phyloP scores from a whole-genome alignment of 73 alveolate genomes.

The Paramecium sexaurelia region DNA sequence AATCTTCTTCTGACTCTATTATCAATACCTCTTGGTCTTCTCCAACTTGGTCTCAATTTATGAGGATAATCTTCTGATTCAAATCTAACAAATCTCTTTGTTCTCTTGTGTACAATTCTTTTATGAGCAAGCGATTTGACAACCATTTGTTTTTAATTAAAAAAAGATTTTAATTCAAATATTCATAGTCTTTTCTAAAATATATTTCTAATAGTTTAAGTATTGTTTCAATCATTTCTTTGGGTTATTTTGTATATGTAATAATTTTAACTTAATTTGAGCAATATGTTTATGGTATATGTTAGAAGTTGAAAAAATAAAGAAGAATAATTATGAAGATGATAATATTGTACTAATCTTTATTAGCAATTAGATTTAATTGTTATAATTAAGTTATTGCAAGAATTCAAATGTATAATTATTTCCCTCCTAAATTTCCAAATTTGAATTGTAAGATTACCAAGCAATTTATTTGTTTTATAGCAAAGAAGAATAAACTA shows the following conservation, averaged over 20 bases:
- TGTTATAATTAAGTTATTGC: no score
- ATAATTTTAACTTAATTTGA: no score
- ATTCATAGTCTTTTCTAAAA: neutral
- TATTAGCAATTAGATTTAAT: no score
- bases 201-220: neutral
- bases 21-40: conserved; percentile 99
- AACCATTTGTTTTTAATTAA: conserved; percentile 53
- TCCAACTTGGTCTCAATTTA: conserved; percentile 88
- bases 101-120: conserved; percentile 62
- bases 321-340: no score
- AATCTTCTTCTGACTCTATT: conserved; percentile 97
- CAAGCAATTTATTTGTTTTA: neutral
- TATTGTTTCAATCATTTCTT: no score
- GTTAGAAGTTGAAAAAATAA: no score
- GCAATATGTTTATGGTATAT: no score
- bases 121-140: conserved; percentile 66
- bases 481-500: neutral
- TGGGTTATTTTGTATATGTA: no score
- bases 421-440: neutral
- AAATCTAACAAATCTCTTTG: conserved; percentile 69
- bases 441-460: neutral
- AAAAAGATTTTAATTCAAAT: conserved; percentile 46
- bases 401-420: no score
- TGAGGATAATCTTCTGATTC: conserved; percentile 66
- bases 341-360: no score